Base-by-base conservation (phyloP, 305 asterid species). In the Plantago coronopus region DNA sequence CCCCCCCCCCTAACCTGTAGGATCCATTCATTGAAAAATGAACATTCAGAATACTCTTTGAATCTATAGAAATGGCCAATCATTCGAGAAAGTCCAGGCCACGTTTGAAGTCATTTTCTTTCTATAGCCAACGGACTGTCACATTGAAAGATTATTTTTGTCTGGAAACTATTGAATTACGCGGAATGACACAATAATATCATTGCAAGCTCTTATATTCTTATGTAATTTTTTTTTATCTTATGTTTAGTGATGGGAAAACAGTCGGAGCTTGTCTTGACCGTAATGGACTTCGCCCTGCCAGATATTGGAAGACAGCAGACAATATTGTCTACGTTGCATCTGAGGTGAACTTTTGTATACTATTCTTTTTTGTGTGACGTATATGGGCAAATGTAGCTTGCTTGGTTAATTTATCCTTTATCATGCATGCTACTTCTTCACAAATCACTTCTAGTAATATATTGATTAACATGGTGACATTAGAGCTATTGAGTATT, bases 251-350 rank as follows among this genome's bases (percentile, higher is more conserved):
- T 70, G 99, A 94, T 62, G 99, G 99, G 79, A 94, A 94, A 76
- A 94, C 96, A 69, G 96, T 94, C 72, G 99, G 99, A 77, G 99
- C 99, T 77, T 85, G 95, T 81, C 94, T 94, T 58, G 99, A 94
- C 74, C 96, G 99, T 48, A 94, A 94, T 68, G 99, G 99, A 60
- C 95, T 94, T 74, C 99, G 99, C 54, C 99, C 99, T 59, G 99
- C 99, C 62, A 89, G 99, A 80, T 94, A 94, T 71, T 94, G 99
- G 99, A 81, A 95, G 74, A 94, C 99, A 31, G 74, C 72, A 61
- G 99, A 94, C 81, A 94, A 94, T 71, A 76, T 85, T 66, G 99
- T 94, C 72, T 94, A 94, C 59, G 99, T 94, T 62, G 99, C 99
- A 69, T 94, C 99, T 67, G 99, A 94, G 99, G 99, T 89, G 72